Evolutionary conservation across 805 yeast genomes (phyloP).

Genomic region (Candida morakotiae): DNA sequence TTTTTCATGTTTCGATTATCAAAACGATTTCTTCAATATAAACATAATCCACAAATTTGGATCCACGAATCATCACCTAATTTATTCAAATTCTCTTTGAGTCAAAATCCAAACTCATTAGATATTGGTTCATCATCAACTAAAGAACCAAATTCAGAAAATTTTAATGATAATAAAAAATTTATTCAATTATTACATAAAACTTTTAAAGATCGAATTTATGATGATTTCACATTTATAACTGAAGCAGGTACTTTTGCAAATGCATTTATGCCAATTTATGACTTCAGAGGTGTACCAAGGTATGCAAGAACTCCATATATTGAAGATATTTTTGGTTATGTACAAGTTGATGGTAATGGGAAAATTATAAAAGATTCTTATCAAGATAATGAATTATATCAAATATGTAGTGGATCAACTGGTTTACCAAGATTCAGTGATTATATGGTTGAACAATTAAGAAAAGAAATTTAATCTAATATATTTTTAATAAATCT

Average conservation of each 20-base stretch:
- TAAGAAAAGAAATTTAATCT: constrained; percentile 24
- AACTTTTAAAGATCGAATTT: constrained; percentile 18
- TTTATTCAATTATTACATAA: constrained; percentile 27
- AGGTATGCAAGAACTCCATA: constrained; percentile 64
- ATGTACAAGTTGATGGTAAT: constrained; percentile 51
- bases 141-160: constrained; percentile 13
- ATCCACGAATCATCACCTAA: constrained; percentile 13
- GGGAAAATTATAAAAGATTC: constrained; percentile 53
- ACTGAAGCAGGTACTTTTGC: constrained; percentile 55
- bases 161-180: constrained; percentile 21
- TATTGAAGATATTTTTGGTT: constrained; percentile 68
- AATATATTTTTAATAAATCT: constrained; percentile 24
- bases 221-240: constrained; percentile 48
- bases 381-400: constrained; percentile 58
- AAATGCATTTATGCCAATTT: constrained; percentile 60
- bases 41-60: constrained; percentile 15
- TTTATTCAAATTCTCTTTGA: constrained; percentile 15
- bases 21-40: constrained; percentile 10
- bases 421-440: constrained; percentile 41
- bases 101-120: constrained; percentile 16
- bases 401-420: constrained; percentile 42
- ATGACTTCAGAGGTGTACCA: constrained; percentile 65
- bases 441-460: constrained; percentile 44
- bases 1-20: constrained; percentile 4
- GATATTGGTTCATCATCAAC: constrained; percentile 18